Evolutionary conservation across 1,284 basidiomycete genomes (phyloP).

Genomic region (Volvariella volvacea): DNA sequence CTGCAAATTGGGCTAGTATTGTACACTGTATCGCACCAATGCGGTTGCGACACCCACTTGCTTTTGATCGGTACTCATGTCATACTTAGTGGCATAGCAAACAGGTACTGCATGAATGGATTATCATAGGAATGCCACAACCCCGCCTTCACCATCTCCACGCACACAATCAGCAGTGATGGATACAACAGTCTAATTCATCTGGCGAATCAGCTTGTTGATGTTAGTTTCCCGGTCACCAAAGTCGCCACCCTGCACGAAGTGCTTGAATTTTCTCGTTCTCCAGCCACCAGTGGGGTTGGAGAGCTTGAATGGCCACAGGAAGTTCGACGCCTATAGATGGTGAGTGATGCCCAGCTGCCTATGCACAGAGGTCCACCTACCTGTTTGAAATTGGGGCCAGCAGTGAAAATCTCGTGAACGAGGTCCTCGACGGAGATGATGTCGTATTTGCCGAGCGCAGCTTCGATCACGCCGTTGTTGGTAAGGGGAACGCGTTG

Average conservation of each 20-base stretch:
- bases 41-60: too few species aligned
- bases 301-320: constrained; percentile 99
- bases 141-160: too few species aligned
- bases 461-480: constrained; percentile 90
- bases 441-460: constrained; percentile 94
- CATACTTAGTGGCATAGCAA: too few species aligned
- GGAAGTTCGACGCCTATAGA: constrained; percentile 81
- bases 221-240: constrained; percentile 96
- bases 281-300: constrained; percentile 99
- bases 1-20: too few species aligned
- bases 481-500: constrained; percentile 95
- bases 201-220: constrained; percentile 95
- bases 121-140: too few species aligned
- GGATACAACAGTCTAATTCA: constrained; percentile 58
- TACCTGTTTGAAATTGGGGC: constrained; percentile 98
- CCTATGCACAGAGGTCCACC: constrained; percentile 15
- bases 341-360: not conserved
- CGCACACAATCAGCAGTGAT: too few species aligned
- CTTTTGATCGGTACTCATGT: too few species aligned
- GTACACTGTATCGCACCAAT: too few species aligned
- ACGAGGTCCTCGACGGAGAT: constrained; percentile 98
- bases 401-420: constrained; percentile 93
- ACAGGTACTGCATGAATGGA: too few species aligned
- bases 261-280: constrained; percentile 94
- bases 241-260: constrained; percentile 91